Percentiles rank a stretch among this genome's conserved stretches.
phyloP scores from a whole-genome alignment of 192 early-diverging fungal species.

The Geranomyces variabilis region DNA sequence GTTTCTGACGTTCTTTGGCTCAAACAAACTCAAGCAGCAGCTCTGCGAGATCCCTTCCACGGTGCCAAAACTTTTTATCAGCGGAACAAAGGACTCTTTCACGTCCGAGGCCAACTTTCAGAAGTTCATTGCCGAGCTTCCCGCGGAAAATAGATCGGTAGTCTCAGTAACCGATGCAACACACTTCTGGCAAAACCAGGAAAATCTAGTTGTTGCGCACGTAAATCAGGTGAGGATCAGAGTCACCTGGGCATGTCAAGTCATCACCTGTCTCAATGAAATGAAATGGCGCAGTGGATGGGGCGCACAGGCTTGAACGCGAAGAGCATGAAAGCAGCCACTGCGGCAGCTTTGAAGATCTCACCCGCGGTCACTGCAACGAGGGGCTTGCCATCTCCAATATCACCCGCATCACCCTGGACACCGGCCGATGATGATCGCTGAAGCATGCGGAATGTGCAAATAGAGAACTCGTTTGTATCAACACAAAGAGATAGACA shows the following conservation, averaged over 20 bases:
- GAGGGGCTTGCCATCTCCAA: neutral
- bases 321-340: neutral
- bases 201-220: slow-evolving; percentile 17
- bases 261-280: too few relatives aligned
- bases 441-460: neutral
- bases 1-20: slow-evolving; percentile 37
- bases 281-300: neutral
- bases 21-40: neutral
- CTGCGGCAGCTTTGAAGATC: neutral
- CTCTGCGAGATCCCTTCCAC: slow-evolving; percentile 6
- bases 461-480: neutral
- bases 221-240: slow-evolving; percentile 17
- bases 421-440: neutral
- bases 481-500: too few relatives aligned
- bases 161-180: slow-evolving; percentile 24
- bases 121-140: slow-evolving; percentile 17
- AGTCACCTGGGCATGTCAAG: too few relatives aligned
- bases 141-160: slow-evolving; percentile 25
- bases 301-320: slow-evolving; percentile 3
- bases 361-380: neutral
- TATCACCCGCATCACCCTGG: neutral
- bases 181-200: slow-evolving; percentile 34
- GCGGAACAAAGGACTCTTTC: slow-evolving; percentile 38
- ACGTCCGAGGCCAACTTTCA: slow-evolving; percentile 26
- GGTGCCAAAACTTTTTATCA: slow-evolving; percentile 37